Percentiles rank a stretch among this genome's conserved stretches.
phyloP scores from a whole-genome alignment of 2,329 filamentous ascomycete genomes.

The Fusarium keratoplasticum region DNA sequence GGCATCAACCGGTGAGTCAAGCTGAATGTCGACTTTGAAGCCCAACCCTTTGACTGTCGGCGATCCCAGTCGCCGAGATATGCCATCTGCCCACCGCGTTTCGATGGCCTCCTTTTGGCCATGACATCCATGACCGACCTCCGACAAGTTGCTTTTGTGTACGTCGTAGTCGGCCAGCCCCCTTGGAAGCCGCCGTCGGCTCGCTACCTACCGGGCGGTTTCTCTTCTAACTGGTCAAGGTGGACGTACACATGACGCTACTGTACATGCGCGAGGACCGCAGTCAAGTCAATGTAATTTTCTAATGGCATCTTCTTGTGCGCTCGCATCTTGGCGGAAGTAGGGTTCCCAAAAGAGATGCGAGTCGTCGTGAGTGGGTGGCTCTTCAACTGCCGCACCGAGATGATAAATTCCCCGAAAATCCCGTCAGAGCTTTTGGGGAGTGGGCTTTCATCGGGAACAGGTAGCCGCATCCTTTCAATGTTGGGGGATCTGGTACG shows the following conservation, averaged over 20 bases:
- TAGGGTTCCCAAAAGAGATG: slow-evolving; percentile 22
- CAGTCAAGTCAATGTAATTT: neutral
- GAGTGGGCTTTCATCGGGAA: neutral
- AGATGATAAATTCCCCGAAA: slow-evolving; percentile 13
- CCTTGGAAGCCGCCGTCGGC: slow-evolving; percentile 25
- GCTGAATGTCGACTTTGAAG: slow-evolving; percentile 19
- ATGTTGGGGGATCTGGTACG: slow-evolving; percentile 23
- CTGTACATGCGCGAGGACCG: slow-evolving; percentile 33
- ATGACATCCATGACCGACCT: slow-evolving; percentile 25
- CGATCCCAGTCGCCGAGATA: slow-evolving; percentile 21
- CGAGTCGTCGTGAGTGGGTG: slow-evolving; percentile 12
- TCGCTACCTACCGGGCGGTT: slow-evolving; percentile 27
- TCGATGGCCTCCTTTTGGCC: slow-evolving; percentile 11
- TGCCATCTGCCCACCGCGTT: slow-evolving; percentile 25
- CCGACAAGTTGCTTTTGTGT: slow-evolving; percentile 23
- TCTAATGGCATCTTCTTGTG: neutral
- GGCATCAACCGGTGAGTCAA: slow-evolving; percentile 29
- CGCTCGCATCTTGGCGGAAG: slow-evolving; percentile 14
- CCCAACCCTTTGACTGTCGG: slow-evolving; percentile 24
- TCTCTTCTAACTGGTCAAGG: slow-evolving; percentile 31
- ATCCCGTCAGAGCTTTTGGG: slow-evolving; percentile 9
- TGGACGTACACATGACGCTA: slow-evolving; percentile 41
- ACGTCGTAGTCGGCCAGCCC: slow-evolving; percentile 4
- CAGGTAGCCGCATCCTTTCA: neutral
- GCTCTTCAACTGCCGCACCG: slow-evolving; percentile 22